These are phyloP conservation scores for Mycena leptocephala DNA, from an alignment of 768 basidiomycete genomes.

Conservation along the genomic window DNA sequence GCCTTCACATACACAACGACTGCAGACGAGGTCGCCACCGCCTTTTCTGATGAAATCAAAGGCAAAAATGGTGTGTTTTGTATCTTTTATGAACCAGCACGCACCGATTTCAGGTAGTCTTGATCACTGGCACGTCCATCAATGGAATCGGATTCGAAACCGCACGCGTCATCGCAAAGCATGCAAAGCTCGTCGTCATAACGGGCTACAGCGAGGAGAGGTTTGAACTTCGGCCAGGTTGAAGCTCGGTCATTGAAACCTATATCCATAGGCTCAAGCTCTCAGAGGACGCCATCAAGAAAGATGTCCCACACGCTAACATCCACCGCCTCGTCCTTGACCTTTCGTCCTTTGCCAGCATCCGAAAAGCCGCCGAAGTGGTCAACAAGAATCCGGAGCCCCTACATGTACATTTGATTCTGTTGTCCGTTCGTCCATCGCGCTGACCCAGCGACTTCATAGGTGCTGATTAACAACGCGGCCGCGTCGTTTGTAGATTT, in stretches of 20 bases:
- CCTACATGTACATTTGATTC: not conserved
- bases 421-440: not conserved
- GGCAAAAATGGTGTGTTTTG: conserved; percentile 5
- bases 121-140: conserved; percentile 19
- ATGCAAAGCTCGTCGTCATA: conserved; percentile 9
- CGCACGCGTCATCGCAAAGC: conserved; percentile 3
- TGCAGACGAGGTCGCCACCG: conserved; percentile 8
- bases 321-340: conserved; percentile 5
- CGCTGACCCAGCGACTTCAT: not conserved
- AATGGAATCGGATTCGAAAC: conserved; percentile 12
- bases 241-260: not conserved
- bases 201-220: conserved; percentile 13
- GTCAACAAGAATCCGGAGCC: conserved; percentile 18
- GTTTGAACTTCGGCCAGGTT: not conserved
- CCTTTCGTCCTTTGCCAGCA: not conserved
- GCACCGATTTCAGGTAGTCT: not conserved
- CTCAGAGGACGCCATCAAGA: conserved; percentile 2
- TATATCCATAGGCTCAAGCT: not conserved
- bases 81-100: not conserved
- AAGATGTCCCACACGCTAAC: not conserved
- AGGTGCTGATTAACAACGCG: not conserved
- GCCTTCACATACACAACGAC: not conserved
- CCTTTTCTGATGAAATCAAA: not conserved
- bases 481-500: not conserved
- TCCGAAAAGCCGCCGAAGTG: conserved; percentile 1